Conservation (phyloP, 805 yeast species). For the Naumovozyma baii region DNA sequence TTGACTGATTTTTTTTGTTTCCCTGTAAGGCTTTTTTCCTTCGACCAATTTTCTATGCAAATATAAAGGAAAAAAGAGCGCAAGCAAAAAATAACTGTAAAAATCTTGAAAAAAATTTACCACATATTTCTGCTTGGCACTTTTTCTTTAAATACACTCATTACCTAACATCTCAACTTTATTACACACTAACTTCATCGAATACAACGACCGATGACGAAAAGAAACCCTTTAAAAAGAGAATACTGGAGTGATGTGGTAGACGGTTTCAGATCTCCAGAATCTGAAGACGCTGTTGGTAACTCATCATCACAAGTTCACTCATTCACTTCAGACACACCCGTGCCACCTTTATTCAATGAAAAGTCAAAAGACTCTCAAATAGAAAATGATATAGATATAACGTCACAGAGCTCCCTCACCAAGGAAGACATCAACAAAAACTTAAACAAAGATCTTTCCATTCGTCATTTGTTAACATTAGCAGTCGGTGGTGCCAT, state of each 20-base stretch:
- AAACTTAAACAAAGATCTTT: conserved; percentile 18
- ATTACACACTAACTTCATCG: no score
- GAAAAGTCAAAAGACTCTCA: neutral
- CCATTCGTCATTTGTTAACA: conserved; percentile 45
- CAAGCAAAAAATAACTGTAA: no score
- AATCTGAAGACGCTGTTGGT: neutral
- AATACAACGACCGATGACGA: neutral
- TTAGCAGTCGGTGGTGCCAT: conserved; percentile 60
- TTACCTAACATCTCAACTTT: no score
- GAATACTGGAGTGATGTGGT: conserved; percentile 13
- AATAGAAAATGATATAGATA: neutral
- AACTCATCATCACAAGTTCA: neutral
- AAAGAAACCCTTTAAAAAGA: conserved; percentile 9
- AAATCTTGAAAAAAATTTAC: no score
- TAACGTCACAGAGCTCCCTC: neutral
- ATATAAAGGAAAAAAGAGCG: no score
- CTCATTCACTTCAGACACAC: neutral
- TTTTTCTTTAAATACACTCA: no score
- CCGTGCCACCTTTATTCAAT: neutral
- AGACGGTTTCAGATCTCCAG: conserved; percentile 12
- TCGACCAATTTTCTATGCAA: no score
- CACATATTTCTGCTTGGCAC: no score
- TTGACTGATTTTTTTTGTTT: no score
- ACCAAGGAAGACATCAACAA: conserved; percentile 11
- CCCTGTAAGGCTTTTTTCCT: no score